These are phyloP conservation scores for Pythium dissimile DNA, from an alignment of 352 stramenopile genomes.

Conservation along the genomic window DNA sequence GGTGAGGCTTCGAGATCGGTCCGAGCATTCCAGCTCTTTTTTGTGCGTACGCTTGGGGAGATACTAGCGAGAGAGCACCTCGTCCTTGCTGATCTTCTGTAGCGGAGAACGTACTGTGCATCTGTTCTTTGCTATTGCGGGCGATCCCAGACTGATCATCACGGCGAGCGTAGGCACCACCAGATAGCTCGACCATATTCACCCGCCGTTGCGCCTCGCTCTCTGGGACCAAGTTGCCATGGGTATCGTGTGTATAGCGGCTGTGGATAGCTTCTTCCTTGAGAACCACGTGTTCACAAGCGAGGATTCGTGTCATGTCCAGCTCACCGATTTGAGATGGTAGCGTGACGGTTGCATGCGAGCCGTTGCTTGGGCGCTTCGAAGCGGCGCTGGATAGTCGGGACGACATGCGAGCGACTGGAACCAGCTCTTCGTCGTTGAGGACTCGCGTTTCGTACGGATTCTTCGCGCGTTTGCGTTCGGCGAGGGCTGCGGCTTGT, in stretches of 20 bases:
- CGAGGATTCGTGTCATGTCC: slow-evolving; percentile 76
- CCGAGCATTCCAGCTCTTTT: slow-evolving; percentile 70
- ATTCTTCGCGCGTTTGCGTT: slow-evolving; percentile 65
- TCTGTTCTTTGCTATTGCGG: not conserved
- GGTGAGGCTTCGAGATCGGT: slow-evolving; percentile 54
- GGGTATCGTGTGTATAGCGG: slow-evolving; percentile 58
- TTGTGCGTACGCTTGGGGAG: slow-evolving; percentile 31
- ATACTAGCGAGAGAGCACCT: not conserved
- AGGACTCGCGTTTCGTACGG: slow-evolving; percentile 82
- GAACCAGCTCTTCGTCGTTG: slow-evolving; percentile 82
- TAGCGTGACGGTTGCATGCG: slow-evolving; percentile 21
- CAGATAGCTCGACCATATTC: slow-evolving; percentile 60
- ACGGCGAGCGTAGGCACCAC: slow-evolving; percentile 30
- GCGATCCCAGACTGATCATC: no score
- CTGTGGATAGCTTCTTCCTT: slow-evolving; percentile 68
- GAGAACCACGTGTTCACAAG: slow-evolving; percentile 63
- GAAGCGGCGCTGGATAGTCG: not conserved
- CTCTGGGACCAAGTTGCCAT: slow-evolving; percentile 67
- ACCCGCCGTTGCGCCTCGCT: slow-evolving; percentile 47
- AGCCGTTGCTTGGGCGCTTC: not conserved
- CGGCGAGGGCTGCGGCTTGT: slow-evolving; percentile 34
- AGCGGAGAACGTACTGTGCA: not conserved
- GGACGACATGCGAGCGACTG: slow-evolving; percentile 13
- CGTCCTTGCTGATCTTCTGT: not conserved
- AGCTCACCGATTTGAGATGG: slow-evolving; percentile 81